Evolutionary conservation across 2,329 filamentous ascomycete species (phyloP), one percentile per base, ranked within the genome.

Genomic region (Diaporthe capsici): DNA sequence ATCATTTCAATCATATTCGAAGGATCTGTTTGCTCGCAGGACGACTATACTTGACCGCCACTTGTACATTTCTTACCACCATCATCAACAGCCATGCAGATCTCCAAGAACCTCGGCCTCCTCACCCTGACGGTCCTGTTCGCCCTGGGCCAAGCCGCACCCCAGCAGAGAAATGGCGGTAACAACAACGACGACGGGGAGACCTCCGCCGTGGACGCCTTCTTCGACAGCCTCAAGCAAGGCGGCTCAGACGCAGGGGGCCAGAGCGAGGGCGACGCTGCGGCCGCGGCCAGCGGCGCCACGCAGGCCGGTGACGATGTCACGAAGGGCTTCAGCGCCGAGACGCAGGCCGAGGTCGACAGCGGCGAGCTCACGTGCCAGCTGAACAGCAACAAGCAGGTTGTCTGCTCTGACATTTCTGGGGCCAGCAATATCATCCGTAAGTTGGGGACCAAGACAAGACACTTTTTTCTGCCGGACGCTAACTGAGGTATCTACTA

Each of bases 321-420:
- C 31, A 58, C 55, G 1, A 25, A 58, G 28, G 55, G 55, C 55
- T 34, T 58, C 31, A 58, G 55, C 55, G 55, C 55, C 3, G 31
- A 58, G 55, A 58, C 55, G 17, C 55, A 58, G 55, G 55, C 55
- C 20, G 55, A 58, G 28, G 55, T 58, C 17, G 28, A 58, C 55
- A 58, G 28, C 28, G 55, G 55, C 17, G 55, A 58, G 31, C 55
- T 58, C 55, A 58, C 55, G 2, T 58, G 55, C 55, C 55, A 58
- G 55, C 58, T 44, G 15, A 63, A 20, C 37, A 44, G 39, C 37
- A 63, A 44, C 22, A 44, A 15, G n/a, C 37, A 63, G 58, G 58
- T 63, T 34, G 39, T 44, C 13, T 63, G 58, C n/a, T 28, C 58
- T 44, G 58, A 44, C 20, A 63, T 28, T 3, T 28, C 37, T 63